Percentiles rank a stretch among this genome's conserved stretches.
These are phyloP conservation scores for Pelargonium myrrhifolium DNA, from an alignment of 441 rosid genomes.

Conservation along the genomic window DNA sequence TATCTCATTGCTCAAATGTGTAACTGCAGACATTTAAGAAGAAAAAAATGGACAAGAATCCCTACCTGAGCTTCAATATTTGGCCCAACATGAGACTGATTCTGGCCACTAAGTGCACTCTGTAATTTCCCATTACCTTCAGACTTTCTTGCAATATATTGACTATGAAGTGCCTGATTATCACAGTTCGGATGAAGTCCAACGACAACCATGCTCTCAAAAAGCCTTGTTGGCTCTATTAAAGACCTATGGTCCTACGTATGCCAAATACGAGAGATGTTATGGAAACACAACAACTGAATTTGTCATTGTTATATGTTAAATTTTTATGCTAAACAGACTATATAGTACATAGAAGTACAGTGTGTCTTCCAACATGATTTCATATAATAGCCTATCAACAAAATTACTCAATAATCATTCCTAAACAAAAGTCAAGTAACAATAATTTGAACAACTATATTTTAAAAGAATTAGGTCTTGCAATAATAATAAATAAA, in stretches of 20 bases:
- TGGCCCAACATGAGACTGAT: slow-evolving; percentile 70
- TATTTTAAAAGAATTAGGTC: not conserved
- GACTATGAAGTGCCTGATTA: slow-evolving; percentile 70
- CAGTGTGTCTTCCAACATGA: not conserved
- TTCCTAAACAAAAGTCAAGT: not conserved
- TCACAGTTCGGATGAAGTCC: slow-evolving; percentile 96
- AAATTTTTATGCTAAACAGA: not conserved
- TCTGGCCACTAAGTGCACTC: slow-evolving; percentile 46
- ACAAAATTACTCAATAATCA: not conserved
- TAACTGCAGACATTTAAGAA: not conserved
- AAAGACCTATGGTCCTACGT: slow-evolving; percentile 71
- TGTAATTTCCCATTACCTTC: slow-evolving; percentile 65
- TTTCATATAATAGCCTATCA: not conserved
- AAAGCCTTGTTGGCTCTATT: slow-evolving; percentile 78
- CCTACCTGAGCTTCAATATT: slow-evolving; percentile 81
- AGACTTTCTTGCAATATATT: slow-evolving; percentile 44
- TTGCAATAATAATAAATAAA: not conserved
- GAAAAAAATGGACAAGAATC: not conserved
- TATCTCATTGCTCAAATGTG: not conserved
- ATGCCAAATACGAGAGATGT: slow-evolving; percentile 23
- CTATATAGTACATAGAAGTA: not conserved
- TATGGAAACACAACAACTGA: slow-evolving; percentile 11
- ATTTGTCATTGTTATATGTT: not conserved
- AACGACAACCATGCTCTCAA: slow-evolving; percentile 89
- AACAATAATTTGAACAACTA: not conserved